Conservation (phyloP, 352 stramenopile species). For the Phytopythium montanum region DNA sequence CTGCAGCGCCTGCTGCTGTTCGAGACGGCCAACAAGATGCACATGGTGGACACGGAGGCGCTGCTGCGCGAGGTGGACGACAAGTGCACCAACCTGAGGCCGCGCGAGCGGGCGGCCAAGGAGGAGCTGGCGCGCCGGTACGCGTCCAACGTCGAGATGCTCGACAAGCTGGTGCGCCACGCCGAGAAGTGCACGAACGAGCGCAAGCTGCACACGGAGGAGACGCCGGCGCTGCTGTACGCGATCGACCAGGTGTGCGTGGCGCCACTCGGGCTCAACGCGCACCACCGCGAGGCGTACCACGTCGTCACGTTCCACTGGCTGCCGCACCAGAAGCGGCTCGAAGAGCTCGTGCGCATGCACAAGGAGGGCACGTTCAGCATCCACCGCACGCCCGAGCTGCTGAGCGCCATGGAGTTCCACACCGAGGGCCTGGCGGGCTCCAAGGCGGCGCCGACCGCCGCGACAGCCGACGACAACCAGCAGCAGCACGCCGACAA, state of each 20-base stretch:
- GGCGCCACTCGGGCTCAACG: conserved; percentile 42
- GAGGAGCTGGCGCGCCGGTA: conserved; percentile 37
- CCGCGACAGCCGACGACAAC: conserved; percentile 16
- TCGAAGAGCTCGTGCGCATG: conserved; percentile 70
- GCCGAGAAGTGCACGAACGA: conserved; percentile 70
- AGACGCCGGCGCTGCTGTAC: conserved; percentile 57
- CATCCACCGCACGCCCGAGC: conserved; percentile 64
- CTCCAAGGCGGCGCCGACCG: conserved; percentile 26
- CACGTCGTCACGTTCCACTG: conserved; percentile 66
- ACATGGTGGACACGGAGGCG: conserved; percentile 64
- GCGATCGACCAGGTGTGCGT: conserved; percentile 61
- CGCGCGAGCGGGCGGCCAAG: conserved; percentile 38
- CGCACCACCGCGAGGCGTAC: conserved; percentile 47
- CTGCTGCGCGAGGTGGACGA: conserved; percentile 56
- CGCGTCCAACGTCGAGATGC: conserved; percentile 31
- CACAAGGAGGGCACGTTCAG: conserved; percentile 76
- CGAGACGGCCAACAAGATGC: conserved; percentile 69
- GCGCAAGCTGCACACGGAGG: conserved; percentile 68
- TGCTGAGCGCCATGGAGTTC: conserved; percentile 62
- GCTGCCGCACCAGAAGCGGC: conserved; percentile 40
- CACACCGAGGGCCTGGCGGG: conserved; percentile 63
- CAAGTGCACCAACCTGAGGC: conserved; percentile 53
- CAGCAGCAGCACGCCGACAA: conserved; percentile 41
- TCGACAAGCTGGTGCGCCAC: conserved; percentile 46
- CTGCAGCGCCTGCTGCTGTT: conserved; percentile 54